A percentile compares a stretch with the other conserved stretches of the same genome.
These are phyloP conservation scores for Beta corolliflora DNA, from an alignment of 179 eudicot species.

Conservation along the genomic window DNA sequence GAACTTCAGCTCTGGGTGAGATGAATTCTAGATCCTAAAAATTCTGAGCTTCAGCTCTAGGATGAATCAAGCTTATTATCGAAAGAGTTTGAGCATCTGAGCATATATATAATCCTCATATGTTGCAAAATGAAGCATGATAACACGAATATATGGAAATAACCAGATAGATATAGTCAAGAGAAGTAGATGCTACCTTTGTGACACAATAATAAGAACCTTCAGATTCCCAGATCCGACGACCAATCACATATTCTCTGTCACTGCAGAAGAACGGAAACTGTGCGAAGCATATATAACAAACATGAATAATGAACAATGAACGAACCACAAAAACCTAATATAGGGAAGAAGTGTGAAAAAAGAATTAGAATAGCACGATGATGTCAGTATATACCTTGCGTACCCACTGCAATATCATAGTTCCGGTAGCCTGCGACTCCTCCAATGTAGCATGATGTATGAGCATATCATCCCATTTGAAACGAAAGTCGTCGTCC, in stretches of 20 bases:
- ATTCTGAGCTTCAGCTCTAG: neutral
- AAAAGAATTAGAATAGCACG: neutral
- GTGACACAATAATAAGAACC: slow-evolving; percentile 86
- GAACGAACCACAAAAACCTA: neutral
- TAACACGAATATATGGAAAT: neutral
- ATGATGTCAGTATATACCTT: slow-evolving; percentile 45
- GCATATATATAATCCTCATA: neutral
- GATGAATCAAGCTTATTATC: neutral
- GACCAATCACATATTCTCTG: slow-evolving; percentile 84
- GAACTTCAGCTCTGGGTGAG: neutral
- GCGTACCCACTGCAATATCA: slow-evolving; percentile 88
- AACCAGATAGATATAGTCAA: neutral
- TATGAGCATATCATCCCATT: slow-evolving; percentile 94
- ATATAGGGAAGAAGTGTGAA: neutral
- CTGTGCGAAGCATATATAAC: slow-evolving; percentile 39
- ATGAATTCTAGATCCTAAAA: neutral
- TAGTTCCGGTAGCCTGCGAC: slow-evolving; percentile 72
- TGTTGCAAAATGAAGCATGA: neutral
- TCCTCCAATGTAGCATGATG: slow-evolving; percentile 63
- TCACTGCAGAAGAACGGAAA: slow-evolving; percentile 97
- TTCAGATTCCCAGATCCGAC: slow-evolving; percentile 87
- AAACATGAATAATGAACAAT: slow-evolving; percentile 14
- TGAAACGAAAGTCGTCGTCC: slow-evolving; percentile 86
- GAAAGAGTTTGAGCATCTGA: neutral
- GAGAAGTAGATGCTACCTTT: slow-evolving; percentile 51